Base-by-base conservation (phyloP, 2,329 filamentous ascomycete genomes). In the Tothia fuscella region DNA sequence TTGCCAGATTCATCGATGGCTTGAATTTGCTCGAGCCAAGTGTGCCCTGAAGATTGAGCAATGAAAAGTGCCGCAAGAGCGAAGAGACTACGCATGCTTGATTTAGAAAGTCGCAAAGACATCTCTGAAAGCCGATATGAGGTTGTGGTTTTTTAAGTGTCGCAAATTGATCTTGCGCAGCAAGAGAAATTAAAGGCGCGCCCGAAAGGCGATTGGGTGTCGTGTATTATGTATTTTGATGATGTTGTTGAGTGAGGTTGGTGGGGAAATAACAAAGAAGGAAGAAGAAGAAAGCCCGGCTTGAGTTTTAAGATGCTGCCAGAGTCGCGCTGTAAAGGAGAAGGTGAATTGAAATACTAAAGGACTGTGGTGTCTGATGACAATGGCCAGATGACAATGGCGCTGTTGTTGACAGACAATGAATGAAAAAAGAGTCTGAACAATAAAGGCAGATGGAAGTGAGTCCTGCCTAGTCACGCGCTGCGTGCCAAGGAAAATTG, bases 21-120 rank as follows among this genome's bases (percentile, higher is more conserved):
- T 47, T 69, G 74, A 38, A 89, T 67, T 52, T 80, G 68, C 61
- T 95, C 87, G 36, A 89, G 72, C 88, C 88, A 95, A 14, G 78
- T 81, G 62, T 95, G 89, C 26, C 29, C 45, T 4, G 44, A 47
- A 16, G 21, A 22, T 16, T 16, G 6, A 19, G 35, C 25, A 12
- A 34, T 32, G 35, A 40, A 21, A 3, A 32, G n/a, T 16, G 42
- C 14, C 13, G 25, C 24, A 3, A 33, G 24, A 26, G 29, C 39
- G 17, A 34, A 28, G 35, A 12, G 3, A 26, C 33, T 41, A 21
- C 39, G 39, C 39, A 41, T 41, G 19, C 17, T 28, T 19, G 21
- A 17, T 10, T 20, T n/a, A 33, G 13, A n/a, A 10, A 25, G 4
- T 26, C 28, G 34, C 26, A 20, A 17, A 16, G n/a, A n/a, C 28